Conservation (phyloP, 2,329 filamentous ascomycete species). For the Lasiodiplodia sp. region DNA sequence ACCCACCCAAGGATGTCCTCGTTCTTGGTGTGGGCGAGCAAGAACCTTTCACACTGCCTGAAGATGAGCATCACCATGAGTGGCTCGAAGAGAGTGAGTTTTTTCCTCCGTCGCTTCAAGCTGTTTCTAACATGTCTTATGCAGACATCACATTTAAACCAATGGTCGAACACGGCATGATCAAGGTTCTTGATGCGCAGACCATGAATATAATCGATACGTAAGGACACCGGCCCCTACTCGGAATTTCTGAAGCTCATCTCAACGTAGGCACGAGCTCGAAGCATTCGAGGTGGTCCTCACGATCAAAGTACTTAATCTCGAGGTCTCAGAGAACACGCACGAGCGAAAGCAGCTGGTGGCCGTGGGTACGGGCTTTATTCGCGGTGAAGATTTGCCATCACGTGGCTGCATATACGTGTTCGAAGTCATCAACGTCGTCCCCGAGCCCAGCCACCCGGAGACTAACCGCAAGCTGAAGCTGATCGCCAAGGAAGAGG, state of each 20-base stretch:
- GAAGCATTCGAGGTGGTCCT: conserved; percentile 79
- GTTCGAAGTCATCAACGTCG: conserved; percentile 89
- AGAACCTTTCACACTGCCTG: conserved; percentile 81
- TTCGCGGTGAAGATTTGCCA: conserved; percentile 89
- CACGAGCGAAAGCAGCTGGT: conserved; percentile 85
- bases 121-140: not conserved
- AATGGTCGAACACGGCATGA: conserved; percentile 70
- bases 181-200: conserved; percentile 80
- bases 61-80: conserved; percentile 83
- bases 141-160: conserved; percentile 67
- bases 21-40: conserved; percentile 73
- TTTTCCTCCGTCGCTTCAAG: not conserved
- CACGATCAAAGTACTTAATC: conserved; percentile 80
- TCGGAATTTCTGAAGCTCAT: not conserved
- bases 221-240: conserved; percentile 36
- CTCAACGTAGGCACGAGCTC: conserved; percentile 62
- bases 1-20: conserved; percentile 76
- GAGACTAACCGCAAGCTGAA: conserved; percentile 89
- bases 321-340: conserved; percentile 91
- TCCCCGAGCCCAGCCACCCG: conserved; percentile 83
- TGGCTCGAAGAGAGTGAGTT: conserved; percentile 74
- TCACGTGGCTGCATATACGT: conserved; percentile 86
- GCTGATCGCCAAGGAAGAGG: conserved; percentile 85
- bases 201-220: conserved; percentile 82
- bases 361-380: conserved; percentile 82